Evolutionary conservation across 192 early-diverging fungal genomes (phyloP).

Genomic region (Backusella circina): DNA sequence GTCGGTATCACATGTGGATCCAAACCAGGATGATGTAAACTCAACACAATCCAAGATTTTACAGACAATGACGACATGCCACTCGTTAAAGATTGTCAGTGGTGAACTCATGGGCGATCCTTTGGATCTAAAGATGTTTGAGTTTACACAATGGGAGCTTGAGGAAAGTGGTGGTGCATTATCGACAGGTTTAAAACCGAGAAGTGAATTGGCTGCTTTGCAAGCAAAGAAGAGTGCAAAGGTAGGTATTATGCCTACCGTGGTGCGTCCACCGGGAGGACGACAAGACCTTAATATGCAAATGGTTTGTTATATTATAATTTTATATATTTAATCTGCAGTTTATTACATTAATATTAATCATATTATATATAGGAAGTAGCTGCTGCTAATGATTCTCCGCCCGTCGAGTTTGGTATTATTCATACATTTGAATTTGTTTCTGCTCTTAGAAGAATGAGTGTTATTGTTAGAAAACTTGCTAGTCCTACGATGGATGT

Average conservation of each 20-base stretch:
- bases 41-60: conserved; percentile 35
- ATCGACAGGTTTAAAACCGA: conserved; percentile 22
- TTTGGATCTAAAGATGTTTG: conserved; percentile 97
- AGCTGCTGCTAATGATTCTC: conserved; percentile 2
- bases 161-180: conserved; percentile 73
- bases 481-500: conserved; percentile 67
- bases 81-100: conserved; percentile 86
- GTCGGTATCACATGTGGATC: not conserved
- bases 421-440: conserved; percentile 93
- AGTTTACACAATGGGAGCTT: conserved; percentile 89
- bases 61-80: conserved; percentile 74
- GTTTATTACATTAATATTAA: not conserved
- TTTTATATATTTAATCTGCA: not conserved
- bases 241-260: conserved; percentile 63
- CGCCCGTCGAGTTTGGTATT: conserved; percentile 68
- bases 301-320: not conserved
- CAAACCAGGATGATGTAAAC: not conserved
- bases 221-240: conserved; percentile 26
- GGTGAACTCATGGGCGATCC: conserved; percentile 93
- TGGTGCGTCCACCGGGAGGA: conserved; percentile 83
- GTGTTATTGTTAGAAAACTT: conserved; percentile 80
- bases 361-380: conserved; percentile 10
- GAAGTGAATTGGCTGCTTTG: conserved; percentile 13
- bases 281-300: conserved; percentile 31
- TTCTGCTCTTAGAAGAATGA: conserved; percentile 85